Conservation (phyloP, 306 rosid species). For the Quercus rubra region DNA sequence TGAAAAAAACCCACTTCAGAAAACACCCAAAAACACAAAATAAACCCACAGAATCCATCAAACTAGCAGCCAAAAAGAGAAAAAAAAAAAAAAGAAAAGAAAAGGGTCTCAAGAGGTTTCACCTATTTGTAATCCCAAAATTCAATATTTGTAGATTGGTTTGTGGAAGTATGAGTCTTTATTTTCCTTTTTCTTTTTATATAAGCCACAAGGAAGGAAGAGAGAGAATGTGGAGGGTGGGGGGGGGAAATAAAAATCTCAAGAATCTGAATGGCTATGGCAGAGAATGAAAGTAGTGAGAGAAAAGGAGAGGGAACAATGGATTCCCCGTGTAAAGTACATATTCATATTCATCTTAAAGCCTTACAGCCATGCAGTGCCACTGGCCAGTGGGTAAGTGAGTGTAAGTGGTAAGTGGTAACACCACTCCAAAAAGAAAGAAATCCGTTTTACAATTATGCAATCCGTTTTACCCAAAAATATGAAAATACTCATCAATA, state of each 20-base stretch:
- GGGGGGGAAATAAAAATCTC: slow-evolving; percentile 37
- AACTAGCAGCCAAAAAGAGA: too few relatives aligned
- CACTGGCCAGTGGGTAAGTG: not conserved
- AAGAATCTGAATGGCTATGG: slow-evolving; percentile 48
- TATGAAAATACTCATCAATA: not conserved
- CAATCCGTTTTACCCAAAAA: not conserved
- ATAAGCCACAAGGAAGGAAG: slow-evolving; percentile 1
- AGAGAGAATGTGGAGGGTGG: slow-evolving; percentile 11
- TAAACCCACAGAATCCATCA: too few relatives aligned
- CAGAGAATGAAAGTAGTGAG: slow-evolving; percentile 43
- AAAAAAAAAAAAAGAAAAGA: too few relatives aligned
- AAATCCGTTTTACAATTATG: not conserved
- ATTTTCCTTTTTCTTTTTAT: too few relatives aligned
- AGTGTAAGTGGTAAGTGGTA: too few relatives aligned
- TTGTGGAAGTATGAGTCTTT: not conserved
- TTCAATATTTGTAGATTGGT: slow-evolving; percentile 13
- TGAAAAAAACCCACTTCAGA: too few relatives aligned
- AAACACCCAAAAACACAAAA: too few relatives aligned
- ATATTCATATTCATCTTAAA: not conserved
- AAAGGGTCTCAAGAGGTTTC: not conserved
- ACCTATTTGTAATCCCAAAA: slow-evolving; percentile 26
- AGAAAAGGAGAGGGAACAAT: slow-evolving; percentile 32
- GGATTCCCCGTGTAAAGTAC: slow-evolving; percentile 58
- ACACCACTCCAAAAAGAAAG: too few relatives aligned
- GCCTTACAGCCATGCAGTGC: slow-evolving; percentile 61